Conservation (phyloP, 1,139 yeast genomes). For the Geotrichum siamense region DNA sequence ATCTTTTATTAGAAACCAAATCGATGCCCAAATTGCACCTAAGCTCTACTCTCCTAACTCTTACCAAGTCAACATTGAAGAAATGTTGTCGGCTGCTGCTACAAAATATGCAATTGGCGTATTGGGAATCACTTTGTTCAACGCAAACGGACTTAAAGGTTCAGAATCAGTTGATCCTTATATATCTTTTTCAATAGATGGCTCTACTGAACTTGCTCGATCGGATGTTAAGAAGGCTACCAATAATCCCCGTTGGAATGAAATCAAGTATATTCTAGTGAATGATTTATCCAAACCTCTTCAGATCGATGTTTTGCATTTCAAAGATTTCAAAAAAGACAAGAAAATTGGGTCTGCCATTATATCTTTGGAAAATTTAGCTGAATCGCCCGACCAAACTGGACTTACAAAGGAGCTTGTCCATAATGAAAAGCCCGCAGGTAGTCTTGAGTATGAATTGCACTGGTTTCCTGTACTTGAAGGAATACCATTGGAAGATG, state of each 20-base stretch:
- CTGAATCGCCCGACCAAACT: slow-evolving; percentile 47
- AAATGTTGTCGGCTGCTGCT: slow-evolving; percentile 77
- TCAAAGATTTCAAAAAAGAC: slow-evolving; percentile 72
- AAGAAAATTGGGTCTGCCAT: slow-evolving; percentile 71
- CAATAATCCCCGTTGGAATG: slow-evolving; percentile 72
- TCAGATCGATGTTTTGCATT: slow-evolving; percentile 60
- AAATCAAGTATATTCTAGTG: slow-evolving; percentile 64
- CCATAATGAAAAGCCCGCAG: slow-evolving; percentile 73
- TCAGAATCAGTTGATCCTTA: slow-evolving; percentile 85
- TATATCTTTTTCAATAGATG: slow-evolving; percentile 46
- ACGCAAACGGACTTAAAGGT: slow-evolving; percentile 62
- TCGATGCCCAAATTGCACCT: slow-evolving; percentile 80
- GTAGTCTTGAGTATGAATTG: slow-evolving; percentile 61
- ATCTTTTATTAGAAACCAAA: slow-evolving; percentile 75
- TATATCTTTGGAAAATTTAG: slow-evolving; percentile 60
- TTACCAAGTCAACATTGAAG: slow-evolving; percentile 86
- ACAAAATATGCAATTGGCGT: slow-evolving; percentile 82
- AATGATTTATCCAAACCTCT: slow-evolving; percentile 74
- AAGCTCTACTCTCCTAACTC: slow-evolving; percentile 82
- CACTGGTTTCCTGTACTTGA: slow-evolving; percentile 74
- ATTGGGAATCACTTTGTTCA: slow-evolving; percentile 56
- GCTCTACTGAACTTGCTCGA: slow-evolving; percentile 50
- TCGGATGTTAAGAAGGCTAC: slow-evolving; percentile 64
- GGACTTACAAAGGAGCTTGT: slow-evolving; percentile 52
- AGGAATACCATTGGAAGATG: slow-evolving; percentile 71